Conservation (phyloP, 345 rosid genomes). For the Gossypium bickii region DNA sequence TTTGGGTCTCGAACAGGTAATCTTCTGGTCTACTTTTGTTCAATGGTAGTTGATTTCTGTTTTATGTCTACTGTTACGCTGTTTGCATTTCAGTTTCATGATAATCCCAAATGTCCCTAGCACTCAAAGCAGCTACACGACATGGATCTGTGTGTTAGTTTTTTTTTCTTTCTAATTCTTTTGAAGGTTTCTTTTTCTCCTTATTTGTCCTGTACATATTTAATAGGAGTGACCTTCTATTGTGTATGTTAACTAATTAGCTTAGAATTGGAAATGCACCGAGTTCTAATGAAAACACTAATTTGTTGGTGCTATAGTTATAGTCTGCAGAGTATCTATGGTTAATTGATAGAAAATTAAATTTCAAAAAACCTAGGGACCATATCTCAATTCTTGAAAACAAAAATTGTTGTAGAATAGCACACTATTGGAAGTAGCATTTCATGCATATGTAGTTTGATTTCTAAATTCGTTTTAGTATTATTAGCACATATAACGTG, state of each 20-base stretch:
- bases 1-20: constrained; percentile 21
- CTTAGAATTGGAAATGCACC: background rate
- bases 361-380: background rate
- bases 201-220: background rate
- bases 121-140: constrained; percentile 13
- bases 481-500: background rate
- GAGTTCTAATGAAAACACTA: background rate
- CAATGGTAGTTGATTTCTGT: background rate
- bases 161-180: background rate
- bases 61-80: background rate
- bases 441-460: background rate
- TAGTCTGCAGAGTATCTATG: background rate
- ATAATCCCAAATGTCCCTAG: constrained; percentile 9
- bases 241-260: background rate
- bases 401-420: background rate
- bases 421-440: constrained; percentile 1
- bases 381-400: background rate
- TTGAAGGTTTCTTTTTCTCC: background rate
- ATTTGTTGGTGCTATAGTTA: background rate
- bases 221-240: background rate
- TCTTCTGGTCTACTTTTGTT: background rate
- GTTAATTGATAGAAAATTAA: background rate
- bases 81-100: constrained; percentile 8
- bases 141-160: background rate
- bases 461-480: background rate